phyloP scores from a whole-genome alignment of 1,284 basidiomycete genomes.

The Cutaneotrichosporon sp. region DNA sequence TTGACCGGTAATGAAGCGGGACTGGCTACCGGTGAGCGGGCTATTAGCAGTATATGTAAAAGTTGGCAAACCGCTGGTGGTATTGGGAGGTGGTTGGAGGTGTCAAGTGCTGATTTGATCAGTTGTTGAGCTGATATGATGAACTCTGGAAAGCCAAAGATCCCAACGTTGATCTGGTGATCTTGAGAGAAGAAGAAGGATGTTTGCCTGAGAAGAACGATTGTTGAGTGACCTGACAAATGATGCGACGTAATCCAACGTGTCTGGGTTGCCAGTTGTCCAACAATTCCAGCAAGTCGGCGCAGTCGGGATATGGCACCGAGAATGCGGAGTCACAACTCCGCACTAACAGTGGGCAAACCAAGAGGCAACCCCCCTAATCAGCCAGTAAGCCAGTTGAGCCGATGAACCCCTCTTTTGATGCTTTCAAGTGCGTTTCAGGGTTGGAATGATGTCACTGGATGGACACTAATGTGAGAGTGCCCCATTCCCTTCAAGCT shows the following conservation, averaged over 20 bases:
- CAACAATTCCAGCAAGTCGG: too few relatives aligned
- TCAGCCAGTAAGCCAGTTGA: background rate
- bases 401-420: background rate
- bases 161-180: too few relatives aligned
- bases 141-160: background rate
- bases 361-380: background rate
- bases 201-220: background rate
- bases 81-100: background rate
- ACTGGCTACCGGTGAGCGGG: background rate
- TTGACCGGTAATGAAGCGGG: slow-evolving; percentile 4
- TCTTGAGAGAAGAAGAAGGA: too few relatives aligned
- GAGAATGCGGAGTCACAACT: too few relatives aligned
- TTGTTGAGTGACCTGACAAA: too few relatives aligned
- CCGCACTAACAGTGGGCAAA: background rate
- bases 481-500: background rate
- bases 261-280: too few relatives aligned
- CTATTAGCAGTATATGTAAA: slow-evolving; percentile 13
- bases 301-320: too few relatives aligned
- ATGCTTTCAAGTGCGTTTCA: background rate
- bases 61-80: background rate
- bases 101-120: background rate
- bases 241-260: too few relatives aligned
- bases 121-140: background rate
- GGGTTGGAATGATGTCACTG: background rate
- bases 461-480: too few relatives aligned